Evolutionary conservation across 768 basidiomycete species (phyloP).

Genomic region (Leucocoprinus leucothites): DNA sequence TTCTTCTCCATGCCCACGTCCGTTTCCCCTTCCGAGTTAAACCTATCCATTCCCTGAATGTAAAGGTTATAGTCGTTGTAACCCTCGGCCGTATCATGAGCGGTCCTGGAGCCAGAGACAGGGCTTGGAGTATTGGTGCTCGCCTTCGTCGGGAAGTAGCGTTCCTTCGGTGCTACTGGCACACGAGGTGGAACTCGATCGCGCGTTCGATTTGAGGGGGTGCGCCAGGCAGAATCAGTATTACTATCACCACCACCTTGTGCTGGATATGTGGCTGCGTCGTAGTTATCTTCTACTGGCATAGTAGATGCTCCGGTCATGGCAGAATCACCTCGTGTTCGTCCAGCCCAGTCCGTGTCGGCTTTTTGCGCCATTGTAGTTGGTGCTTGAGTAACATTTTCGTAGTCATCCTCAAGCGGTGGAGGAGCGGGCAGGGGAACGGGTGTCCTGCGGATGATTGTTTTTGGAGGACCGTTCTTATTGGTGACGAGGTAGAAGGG

Average conservation of each 20-base stretch:
- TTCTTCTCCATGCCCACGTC: conserved; percentile 5
- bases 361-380: conserved; percentile 24
- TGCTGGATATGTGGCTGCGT: conserved; percentile 27
- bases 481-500: conserved; percentile 39
- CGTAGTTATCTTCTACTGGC: conserved; percentile 37
- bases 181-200: conserved; percentile 6
- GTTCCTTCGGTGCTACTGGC: background rate
- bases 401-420: conserved; percentile 37
- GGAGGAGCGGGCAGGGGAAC: conserved; percentile 33
- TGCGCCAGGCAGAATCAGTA: conserved; percentile 5
- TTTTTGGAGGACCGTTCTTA: conserved; percentile 32
- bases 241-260: conserved; percentile 12
- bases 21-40: conserved; percentile 17
- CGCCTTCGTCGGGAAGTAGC: conserved; percentile 10
- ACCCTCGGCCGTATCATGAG: conserved; percentile 24
- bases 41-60: conserved; percentile 28
- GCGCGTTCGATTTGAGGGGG: conserved; percentile 7
- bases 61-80: conserved; percentile 33
- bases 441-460: conserved; percentile 32
- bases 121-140: conserved; percentile 14
- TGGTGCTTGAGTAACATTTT: conserved; percentile 28
- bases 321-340: conserved; percentile 13
- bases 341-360: conserved; percentile 20
- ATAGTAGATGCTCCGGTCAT: conserved; percentile 21
- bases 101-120: conserved; percentile 8